A percentile compares a stretch with the other conserved stretches of the same genome.
These are phyloP conservation scores for Neonectria faginata DNA, from an alignment of 2,329 filamentous ascomycete species.

Conservation along the genomic window DNA sequence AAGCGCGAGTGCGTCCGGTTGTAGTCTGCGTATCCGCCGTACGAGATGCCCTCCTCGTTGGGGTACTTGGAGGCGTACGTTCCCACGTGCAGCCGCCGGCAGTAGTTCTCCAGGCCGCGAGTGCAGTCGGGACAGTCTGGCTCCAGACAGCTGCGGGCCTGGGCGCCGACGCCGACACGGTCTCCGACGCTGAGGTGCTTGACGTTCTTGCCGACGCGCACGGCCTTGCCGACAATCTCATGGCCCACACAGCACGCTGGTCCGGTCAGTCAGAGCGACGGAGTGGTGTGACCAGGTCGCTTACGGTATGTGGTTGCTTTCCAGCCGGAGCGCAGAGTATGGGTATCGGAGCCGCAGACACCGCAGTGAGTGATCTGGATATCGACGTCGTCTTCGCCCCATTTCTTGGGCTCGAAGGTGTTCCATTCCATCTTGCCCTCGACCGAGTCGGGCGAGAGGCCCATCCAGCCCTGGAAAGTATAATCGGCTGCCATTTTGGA, in stretches of 20 bases:
- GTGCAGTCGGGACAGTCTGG: slow-evolving; percentile 27
- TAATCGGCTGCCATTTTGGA: slow-evolving; percentile 21
- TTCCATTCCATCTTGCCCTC: slow-evolving; percentile 67
- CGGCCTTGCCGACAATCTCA: slow-evolving; percentile 71
- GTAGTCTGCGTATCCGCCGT: slow-evolving; percentile 66
- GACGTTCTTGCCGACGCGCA: slow-evolving; percentile 64
- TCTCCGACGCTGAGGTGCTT: slow-evolving; percentile 68
- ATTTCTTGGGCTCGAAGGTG: slow-evolving; percentile 71
- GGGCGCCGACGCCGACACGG: slow-evolving; percentile 58
- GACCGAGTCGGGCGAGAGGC: slow-evolving; percentile 53
- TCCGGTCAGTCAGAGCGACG: neutral
- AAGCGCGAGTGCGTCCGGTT: slow-evolving; percentile 40
- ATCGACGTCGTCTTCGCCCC: slow-evolving; percentile 74
- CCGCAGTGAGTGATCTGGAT: slow-evolving; percentile 75
- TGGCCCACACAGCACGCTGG: slow-evolving; percentile 69
- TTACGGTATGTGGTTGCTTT: slow-evolving; percentile 37
- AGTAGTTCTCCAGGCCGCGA: slow-evolving; percentile 75
- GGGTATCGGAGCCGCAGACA: slow-evolving; percentile 72
- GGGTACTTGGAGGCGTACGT: slow-evolving; percentile 70
- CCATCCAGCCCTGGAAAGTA: slow-evolving; percentile 57
- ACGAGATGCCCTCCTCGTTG: slow-evolving; percentile 68
- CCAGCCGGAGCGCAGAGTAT: slow-evolving; percentile 69
- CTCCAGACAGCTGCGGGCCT: slow-evolving; percentile 36
- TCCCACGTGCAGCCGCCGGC: slow-evolving; percentile 63
- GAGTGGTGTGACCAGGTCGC: neutral